Evolutionary conservation across 1,284 basidiomycete species (phyloP), one percentile per base, ranked within the genome.

Genomic region (Irpex sp.): DNA sequence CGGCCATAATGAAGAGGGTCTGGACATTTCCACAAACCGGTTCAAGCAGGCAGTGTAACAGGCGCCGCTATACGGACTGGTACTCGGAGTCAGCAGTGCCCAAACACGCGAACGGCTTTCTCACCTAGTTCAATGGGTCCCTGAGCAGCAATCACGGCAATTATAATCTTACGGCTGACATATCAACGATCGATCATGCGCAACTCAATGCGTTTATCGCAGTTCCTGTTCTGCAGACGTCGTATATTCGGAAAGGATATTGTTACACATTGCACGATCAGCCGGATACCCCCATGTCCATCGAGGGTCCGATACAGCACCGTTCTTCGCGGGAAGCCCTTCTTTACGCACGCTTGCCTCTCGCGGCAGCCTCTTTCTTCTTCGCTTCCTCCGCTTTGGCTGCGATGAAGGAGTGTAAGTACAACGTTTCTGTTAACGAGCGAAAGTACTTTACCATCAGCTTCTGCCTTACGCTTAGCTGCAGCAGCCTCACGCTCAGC

Each of bases 401-500:
- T 84, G 26, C 37, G 35, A 53, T 19, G 39, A 13, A 56, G 9
- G 57, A 46, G 61, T 59, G 66, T 17, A 19, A 39, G 49, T 54
- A n/a, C 39, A 26, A 53, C 46, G 55, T 7, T 21, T n/a, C 54
- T 19, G n/a, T 19, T 5, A 1, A 39, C 46, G 58, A 13, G 5
- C 15, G 53, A 35, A 39, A 55, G 4, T 21, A 5, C 71, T 79
- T 35, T 59, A 91, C 91, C 92, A 70, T 93, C 93, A 11, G 87
- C 82, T 72, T 95, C 94, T 1, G 93, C 93, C 77, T 92, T 87
- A 61, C 94, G 81, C 80, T 90, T 92, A 2, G 91, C 91, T 57
- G 88, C 87, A 5, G 94, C 94, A 46, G 87, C 89, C 66, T 95
- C 94, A 61, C 95, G 88, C 65, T 95, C 91, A 63, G 86, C 87